Evolutionary conservation across 2,329 filamentous ascomycete genomes (phyloP), one percentile per base, ranked within the genome.

Genomic region (Amylocarpus encephaloides): DNA sequence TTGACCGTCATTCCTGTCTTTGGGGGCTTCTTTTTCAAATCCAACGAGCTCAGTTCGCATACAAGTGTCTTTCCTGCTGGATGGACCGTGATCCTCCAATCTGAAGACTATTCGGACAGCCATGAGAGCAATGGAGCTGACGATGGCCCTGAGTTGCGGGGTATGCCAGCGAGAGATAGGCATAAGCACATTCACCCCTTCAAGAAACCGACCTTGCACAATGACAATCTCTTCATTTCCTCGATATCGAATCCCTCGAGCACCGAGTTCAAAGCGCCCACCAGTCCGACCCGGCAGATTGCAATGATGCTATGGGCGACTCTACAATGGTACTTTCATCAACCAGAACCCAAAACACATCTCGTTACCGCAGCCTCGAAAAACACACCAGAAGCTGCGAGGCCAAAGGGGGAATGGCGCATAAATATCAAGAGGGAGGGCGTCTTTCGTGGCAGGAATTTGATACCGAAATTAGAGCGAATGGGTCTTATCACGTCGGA

Each of bases 241-340:
- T 92, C 88, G 54, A 90, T 95, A 55, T 92, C 88, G 44, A 88
- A 86, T 58, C 89, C 92, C 0, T 86, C 85, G 44, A 86, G 76
- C 66, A 80, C 71, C 64, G 89, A 95, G 43, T 94, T 86, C 71
- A 88, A 86, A 64, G 82, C 88, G 1, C 79, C 85, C 1, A 82
- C 77, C 12, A 95, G 89, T 54, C 88, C 88, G 0, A 93, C 89
- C 1, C 77, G 91, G 40, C 88, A 95, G 70, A 88, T 95, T 53
- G 92, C 92, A 58, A 90, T 96, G 88, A 95, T 96, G 86, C 77
- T 97, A 6, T 97, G 89, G 88, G 82, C 90, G 32, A 91, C 89
- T 1, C 73, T 97, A 38, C 95, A 89, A 73, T 97, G 92, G 92
- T 97, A 97, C 73, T 97, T 96, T 62, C 91, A 96, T 70, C 88